Evolutionary conservation across 192 early-diverging fungal genomes (phyloP), one percentile per base, ranked within the genome.

Genomic region (Piromyces sp.): DNA sequence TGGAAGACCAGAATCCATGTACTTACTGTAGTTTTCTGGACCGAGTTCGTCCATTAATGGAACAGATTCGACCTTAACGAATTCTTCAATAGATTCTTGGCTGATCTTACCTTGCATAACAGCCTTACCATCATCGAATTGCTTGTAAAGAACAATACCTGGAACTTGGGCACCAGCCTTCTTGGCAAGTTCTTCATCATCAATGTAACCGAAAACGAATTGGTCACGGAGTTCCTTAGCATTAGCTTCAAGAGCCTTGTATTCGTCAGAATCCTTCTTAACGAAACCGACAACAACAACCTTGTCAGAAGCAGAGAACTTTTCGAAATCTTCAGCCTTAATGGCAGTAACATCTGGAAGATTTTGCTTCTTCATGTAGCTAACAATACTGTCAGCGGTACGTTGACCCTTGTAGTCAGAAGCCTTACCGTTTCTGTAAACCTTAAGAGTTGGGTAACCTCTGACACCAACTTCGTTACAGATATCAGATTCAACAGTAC

Each of bases 391-490:
- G 30, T 92, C 92, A 68, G 93, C 90, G 89, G 94, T 94, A 84
- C 97, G 95, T 40, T 91, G 87, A 79, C 97, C 97, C 85, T 92
- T 90, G 91, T 96, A 99, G 19, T 94, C 92, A 33, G 90, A 81
- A 31, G 89, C 58, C 38, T 83, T 84, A 84, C 95, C 96, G 13
- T 92, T 84, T 82, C 92, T 82, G 88, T 96, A 95, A 58, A 98
- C 88, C 88, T 97, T 98, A 83, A 97, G 86, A 16, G 96, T 96
- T 28, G 96, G 96, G 92, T 96, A 98, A 68, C 96, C 97, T 82
- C 91, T 86, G 78, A 99, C 88, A 40, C 92, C 90, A 81, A 94
- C 88, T 83, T 95, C 91, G 80, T 91, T 89, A 87, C 97, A 99
- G 30, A 96, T 85, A 15, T 92, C 92, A 40, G 90, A 88, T 82